Evolutionary conservation across 352 stramenopile species (phyloP).

Genomic region (Globisporangium camurandrum): DNA sequence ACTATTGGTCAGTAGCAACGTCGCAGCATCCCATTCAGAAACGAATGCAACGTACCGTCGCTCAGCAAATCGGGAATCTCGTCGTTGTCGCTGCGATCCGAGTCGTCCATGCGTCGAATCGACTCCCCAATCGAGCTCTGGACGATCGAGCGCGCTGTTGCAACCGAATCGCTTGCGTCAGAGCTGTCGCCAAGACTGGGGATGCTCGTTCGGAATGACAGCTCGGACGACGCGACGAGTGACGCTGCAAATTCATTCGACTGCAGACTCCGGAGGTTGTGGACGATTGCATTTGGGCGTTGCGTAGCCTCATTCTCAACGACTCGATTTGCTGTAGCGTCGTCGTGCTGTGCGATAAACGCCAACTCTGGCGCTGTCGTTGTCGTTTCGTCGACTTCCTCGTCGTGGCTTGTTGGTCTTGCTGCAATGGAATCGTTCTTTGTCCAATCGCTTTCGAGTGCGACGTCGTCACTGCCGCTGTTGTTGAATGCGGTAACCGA

Average conservation of each 20-base stretch:
- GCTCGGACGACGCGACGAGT: constrained; percentile 26
- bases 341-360: background rate
- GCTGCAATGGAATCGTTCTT: background rate
- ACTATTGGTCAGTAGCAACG: background rate
- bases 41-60: background rate
- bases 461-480: too few species aligned
- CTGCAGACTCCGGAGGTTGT: background rate
- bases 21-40: too few species aligned
- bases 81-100: background rate
- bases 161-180: background rate
- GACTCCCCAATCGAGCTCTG: background rate
- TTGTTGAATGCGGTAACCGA: too few species aligned
- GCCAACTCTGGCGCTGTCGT: background rate
- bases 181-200: constrained; percentile 24
- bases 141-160: background rate
- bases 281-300: background rate
- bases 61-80: background rate
- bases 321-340: background rate
- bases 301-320: background rate
- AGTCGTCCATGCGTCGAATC: background rate
- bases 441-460: too few species aligned
- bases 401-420: too few species aligned
- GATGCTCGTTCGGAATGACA: constrained; percentile 39
- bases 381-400: background rate
- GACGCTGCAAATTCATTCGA: constrained; percentile 19